phyloP scores from a whole-genome alignment of 768 basidiomycete species.

The Amanita fuliginea region DNA sequence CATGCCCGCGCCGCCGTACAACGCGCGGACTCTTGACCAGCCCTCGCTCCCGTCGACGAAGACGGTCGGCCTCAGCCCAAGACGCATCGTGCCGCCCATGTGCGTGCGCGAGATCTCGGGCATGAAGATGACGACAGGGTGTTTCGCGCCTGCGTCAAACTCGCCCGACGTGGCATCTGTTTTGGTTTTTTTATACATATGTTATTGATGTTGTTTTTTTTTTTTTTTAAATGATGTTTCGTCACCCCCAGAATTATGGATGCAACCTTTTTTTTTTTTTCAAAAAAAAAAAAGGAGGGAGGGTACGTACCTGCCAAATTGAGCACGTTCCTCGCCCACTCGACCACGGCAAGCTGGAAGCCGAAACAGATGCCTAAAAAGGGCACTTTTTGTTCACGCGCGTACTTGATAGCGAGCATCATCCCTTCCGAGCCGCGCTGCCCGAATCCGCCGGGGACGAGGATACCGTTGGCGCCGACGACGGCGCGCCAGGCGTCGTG shows the following conservation, averaged over 20 bases:
- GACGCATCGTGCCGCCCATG: slow-evolving; percentile 99
- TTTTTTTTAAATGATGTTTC: no score
- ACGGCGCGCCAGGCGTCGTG: slow-evolving; percentile 94
- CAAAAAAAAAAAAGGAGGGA: no score
- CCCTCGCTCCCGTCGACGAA: slow-evolving; percentile 60
- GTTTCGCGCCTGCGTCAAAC: slow-evolving; percentile 47
- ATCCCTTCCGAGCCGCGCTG: slow-evolving; percentile 91
- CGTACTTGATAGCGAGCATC: slow-evolving; percentile 97
- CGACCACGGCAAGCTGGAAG: slow-evolving; percentile 93
- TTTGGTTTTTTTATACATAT: neutral
- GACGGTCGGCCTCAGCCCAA: slow-evolving; percentile 94
- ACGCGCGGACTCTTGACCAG: slow-evolving; percentile 62
- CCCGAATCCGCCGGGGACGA: slow-evolving; percentile 96
- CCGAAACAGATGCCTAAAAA: slow-evolving; percentile 97
- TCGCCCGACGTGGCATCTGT: slow-evolving; percentile 82
- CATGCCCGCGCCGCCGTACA: slow-evolving; percentile 74
- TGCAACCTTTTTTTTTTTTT: no score
- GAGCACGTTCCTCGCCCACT: slow-evolving; percentile 85
- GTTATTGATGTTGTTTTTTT: no score
- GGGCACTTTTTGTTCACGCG: slow-evolving; percentile 87
- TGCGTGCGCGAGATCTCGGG: slow-evolving; percentile 97
- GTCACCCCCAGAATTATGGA: no score
- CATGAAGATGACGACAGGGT: slow-evolving; percentile 92
- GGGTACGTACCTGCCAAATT: slow-evolving; percentile 47
- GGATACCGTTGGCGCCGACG: slow-evolving; percentile 87